Percentiles rank a stretch among this genome's conserved stretches.
Conservation (phyloP, 805 yeast species). For the Yarrowia divulgata region DNA sequence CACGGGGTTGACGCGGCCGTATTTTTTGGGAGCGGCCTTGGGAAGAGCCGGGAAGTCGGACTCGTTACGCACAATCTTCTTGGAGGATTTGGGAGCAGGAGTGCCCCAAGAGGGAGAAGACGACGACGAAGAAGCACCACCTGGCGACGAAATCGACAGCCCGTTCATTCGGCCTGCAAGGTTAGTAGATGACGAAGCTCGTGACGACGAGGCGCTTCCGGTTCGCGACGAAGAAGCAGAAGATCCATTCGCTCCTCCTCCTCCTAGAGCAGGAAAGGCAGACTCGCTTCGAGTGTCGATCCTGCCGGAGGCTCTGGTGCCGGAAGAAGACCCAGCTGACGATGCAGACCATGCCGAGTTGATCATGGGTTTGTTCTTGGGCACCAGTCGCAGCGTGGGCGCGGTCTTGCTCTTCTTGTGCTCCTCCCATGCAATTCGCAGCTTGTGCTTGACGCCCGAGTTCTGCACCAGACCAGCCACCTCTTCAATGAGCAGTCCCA, state of each 20-base stretch:
- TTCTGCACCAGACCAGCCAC: slow-evolving; percentile 39
- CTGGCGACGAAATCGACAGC: slow-evolving; percentile 22
- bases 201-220: slow-evolving; percentile 22
- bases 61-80: slow-evolving; percentile 39
- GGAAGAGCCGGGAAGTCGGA: slow-evolving; percentile 42
- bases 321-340: not conserved
- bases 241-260: not conserved
- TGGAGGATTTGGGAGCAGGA: slow-evolving; percentile 23
- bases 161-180: slow-evolving; percentile 40
- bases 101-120: slow-evolving; percentile 26
- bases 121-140: not conserved
- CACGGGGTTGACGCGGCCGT: slow-evolving; percentile 39
- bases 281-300: slow-evolving; percentile 29
- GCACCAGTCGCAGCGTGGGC: slow-evolving; percentile 10
- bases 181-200: slow-evolving; percentile 20
- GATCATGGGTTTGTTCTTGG: slow-evolving; percentile 38
- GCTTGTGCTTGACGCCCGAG: slow-evolving; percentile 19
- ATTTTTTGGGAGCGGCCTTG: slow-evolving; percentile 12
- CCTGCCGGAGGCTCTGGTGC: slow-evolving; percentile 3
- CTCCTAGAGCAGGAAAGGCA: slow-evolving; percentile 33
- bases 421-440: slow-evolving; percentile 36
- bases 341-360: slow-evolving; percentile 36
- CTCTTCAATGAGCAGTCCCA: slow-evolving; percentile 42
- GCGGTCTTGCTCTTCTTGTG: slow-evolving; percentile 38
- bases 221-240: slow-evolving; percentile 21